Evolutionary conservation across 75 land plant species (phyloP).

Genomic region (Picea glauca): DNA sequence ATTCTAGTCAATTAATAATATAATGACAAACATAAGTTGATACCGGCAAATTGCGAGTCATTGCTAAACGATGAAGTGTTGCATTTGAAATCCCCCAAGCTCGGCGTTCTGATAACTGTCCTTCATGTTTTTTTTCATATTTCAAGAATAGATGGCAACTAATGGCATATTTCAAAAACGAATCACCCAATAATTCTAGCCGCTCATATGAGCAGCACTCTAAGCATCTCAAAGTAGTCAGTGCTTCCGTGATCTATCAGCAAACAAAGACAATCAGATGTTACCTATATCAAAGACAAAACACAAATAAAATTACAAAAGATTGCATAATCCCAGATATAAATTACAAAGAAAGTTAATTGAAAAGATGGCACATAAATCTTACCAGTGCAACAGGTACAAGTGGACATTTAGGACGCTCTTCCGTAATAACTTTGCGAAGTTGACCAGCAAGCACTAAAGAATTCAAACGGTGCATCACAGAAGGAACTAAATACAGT

Average conservation of each 20-base stretch:
- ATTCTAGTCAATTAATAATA: background rate
- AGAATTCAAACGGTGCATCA: slow-evolving; percentile 77
- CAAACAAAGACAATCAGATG: background rate
- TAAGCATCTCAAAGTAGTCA: slow-evolving; percentile 75
- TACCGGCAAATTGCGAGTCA: slow-evolving; percentile 64
- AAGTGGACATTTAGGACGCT: slow-evolving; percentile 16
- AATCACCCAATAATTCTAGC: slow-evolving; percentile 90
- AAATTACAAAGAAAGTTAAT: too few species aligned
- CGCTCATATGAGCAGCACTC: slow-evolving; percentile 85
- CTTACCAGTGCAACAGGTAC: slow-evolving; percentile 56
- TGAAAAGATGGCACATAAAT: background rate
- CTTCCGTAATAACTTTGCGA: slow-evolving; percentile 40
- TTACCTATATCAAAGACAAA: background rate
- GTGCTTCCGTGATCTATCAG: slow-evolving; percentile 79
- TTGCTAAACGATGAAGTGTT: slow-evolving; percentile 76
- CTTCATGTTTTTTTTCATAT: slow-evolving; percentile 82
- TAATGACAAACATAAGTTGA: too few species aligned
- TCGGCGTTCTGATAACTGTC: slow-evolving; percentile 63
- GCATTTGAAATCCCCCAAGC: slow-evolving; percentile 62
- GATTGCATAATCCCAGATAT: background rate
- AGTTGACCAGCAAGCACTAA: slow-evolving; percentile 78
- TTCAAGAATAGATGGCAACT: slow-evolving; percentile 78
- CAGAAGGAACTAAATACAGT: slow-evolving; percentile 78
- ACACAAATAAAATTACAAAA: background rate
- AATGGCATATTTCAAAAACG: slow-evolving; percentile 86